Evolutionary conservation across 345 rosid species (phyloP).

Genomic region (Abelmoschus esculentus): DNA sequence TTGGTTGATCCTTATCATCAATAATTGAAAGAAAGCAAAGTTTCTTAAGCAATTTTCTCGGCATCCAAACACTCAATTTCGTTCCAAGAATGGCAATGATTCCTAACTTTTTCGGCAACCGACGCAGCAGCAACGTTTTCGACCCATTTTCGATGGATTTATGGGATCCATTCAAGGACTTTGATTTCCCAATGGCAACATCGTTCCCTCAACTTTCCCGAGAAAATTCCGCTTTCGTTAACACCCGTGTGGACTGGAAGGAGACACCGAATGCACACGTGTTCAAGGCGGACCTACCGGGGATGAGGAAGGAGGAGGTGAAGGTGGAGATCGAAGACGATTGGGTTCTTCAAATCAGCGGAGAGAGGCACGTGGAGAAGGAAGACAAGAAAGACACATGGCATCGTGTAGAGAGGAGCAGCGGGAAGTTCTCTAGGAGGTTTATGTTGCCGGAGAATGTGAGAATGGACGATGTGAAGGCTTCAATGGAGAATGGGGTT

Average conservation of each 20-base stretch:
- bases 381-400: conserved; percentile 8
- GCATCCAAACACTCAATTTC: too few relatives aligned
- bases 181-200: not conserved
- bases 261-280: conserved; percentile 10
- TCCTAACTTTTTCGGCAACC: not conserved
- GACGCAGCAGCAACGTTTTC: not conserved
- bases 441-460: not conserved
- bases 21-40: not conserved
- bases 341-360: conserved; percentile 1
- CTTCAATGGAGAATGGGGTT: not conserved
- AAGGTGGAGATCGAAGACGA: conserved; percentile 5
- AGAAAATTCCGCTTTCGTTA: not conserved
- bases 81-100: not conserved
- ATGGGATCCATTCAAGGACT: conserved; percentile 8
- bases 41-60: not conserved
- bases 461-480: not conserved
- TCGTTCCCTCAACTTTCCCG: not conserved
- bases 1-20: not conserved
- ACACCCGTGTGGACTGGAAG: conserved; percentile 9
- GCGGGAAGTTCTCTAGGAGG: conserved; percentile 1
- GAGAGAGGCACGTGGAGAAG: conserved; percentile 3
- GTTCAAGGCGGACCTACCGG: conserved; percentile 11
- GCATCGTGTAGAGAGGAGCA: conserved; percentile 3
- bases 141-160: conserved; percentile 1
- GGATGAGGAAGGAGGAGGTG: not conserved